These are phyloP conservation scores for Avena sativa DNA, from an alignment of 176 grass and related monocot genomes.

Conservation along the genomic window DNA sequence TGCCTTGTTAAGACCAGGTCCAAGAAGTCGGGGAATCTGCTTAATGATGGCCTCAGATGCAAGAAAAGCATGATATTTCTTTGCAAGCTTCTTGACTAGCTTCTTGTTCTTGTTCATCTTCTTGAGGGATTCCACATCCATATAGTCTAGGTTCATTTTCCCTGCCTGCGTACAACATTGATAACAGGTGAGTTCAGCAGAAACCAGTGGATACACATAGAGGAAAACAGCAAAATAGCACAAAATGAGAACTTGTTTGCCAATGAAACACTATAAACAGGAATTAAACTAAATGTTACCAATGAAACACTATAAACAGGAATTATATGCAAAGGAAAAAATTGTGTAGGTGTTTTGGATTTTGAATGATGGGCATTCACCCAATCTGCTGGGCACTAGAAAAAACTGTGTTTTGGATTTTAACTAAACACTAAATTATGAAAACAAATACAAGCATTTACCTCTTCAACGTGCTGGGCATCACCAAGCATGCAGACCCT, in stretches of 20 bases:
- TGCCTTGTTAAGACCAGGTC: constrained; percentile 96
- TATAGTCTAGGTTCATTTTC: constrained; percentile 70
- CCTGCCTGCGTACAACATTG: constrained; percentile 54
- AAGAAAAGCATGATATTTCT: constrained; percentile 93
- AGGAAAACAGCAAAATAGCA: not conserved
- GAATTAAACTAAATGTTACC: no score
- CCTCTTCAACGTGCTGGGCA: constrained; percentile 79
- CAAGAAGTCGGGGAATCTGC: constrained; percentile 90
- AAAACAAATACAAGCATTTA: constrained; percentile 22
- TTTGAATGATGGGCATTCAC: no score
- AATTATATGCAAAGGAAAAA: not conserved
- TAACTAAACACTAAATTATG: not conserved
- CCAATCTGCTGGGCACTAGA: no score
- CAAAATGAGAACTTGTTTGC: not conserved
- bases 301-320: not conserved
- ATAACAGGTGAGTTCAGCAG: not conserved
- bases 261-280: not conserved
- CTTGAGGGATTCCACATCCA: constrained; percentile 91
- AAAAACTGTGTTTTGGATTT: not conserved
- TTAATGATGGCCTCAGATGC: constrained; percentile 95
- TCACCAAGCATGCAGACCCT: constrained; percentile 87
- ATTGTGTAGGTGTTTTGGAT: not conserved
- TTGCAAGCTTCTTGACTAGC: constrained; percentile 89
- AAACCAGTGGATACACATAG: not conserved
- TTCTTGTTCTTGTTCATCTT: constrained; percentile 99